Percentiles rank a stretch among this genome's conserved stretches.
Conservation (phyloP, 331 rosid genomes). For the Spiraea crenata region DNA sequence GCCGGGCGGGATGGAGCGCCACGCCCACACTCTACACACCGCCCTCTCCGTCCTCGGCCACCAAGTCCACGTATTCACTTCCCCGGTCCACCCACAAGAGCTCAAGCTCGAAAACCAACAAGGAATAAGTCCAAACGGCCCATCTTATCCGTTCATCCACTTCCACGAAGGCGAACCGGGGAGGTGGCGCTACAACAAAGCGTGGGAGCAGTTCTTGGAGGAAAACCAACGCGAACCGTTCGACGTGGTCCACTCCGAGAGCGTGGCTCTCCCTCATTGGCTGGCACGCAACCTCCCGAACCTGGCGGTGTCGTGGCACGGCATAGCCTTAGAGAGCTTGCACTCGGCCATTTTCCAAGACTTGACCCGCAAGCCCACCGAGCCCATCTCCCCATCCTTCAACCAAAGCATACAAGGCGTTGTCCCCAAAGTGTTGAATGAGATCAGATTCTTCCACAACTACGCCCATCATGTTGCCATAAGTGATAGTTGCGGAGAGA, state of each 20-base stretch:
- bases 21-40: constrained; percentile 79
- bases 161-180: constrained; percentile 88
- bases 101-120: constrained; percentile 2
- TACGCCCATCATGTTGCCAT: constrained; percentile 86
- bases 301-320: constrained; percentile 98
- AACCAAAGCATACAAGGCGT: constrained; percentile 59
- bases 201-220: constrained; percentile 74
- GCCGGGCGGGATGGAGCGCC: constrained; percentile 99
- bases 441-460: constrained; percentile 77
- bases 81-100: constrained; percentile 41
- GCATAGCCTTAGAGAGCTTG: constrained; percentile 86
- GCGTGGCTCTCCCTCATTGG: constrained; percentile 92
- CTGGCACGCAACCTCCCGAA: constrained; percentile 56
- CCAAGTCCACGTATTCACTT: constrained; percentile 79
- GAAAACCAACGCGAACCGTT: constrained; percentile 51
- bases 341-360: constrained; percentile 86
- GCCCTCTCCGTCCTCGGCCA: constrained; percentile 85
- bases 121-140: neutral
- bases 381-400: constrained; percentile 61
- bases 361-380: constrained; percentile 46
- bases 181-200: constrained; percentile 85
- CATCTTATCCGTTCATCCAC: constrained; percentile 59
- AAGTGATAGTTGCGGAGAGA: constrained; percentile 92
- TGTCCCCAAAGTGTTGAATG: constrained; percentile 72
- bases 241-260: constrained; percentile 91